These are phyloP conservation scores for Epichloe amarillans DNA, from an alignment of 2,329 filamentous ascomycete species.

Conservation along the genomic window DNA sequence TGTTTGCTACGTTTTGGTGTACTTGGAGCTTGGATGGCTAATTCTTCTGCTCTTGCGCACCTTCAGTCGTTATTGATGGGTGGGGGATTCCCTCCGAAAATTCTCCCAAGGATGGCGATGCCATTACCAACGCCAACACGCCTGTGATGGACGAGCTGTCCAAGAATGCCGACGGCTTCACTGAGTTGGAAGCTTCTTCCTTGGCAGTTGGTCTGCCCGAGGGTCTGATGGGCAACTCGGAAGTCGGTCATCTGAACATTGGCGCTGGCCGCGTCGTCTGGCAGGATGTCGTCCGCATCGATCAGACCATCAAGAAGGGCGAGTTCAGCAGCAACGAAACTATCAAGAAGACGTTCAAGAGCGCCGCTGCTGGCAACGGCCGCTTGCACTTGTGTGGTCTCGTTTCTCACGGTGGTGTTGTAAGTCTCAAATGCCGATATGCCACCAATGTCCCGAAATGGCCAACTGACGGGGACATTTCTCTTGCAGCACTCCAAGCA, in stretches of 20 bases:
- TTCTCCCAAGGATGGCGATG: slow-evolving; percentile 81
- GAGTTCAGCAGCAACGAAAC: slow-evolving; percentile 65
- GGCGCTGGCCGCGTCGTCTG: slow-evolving; percentile 94
- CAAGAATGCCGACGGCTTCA: slow-evolving; percentile 70
- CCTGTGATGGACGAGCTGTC: slow-evolving; percentile 91
- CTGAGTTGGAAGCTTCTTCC: slow-evolving; percentile 89
- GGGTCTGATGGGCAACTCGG: slow-evolving; percentile 96
- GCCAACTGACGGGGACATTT: not conserved
- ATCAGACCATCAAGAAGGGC: slow-evolving; percentile 77
- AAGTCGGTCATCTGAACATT: slow-evolving; percentile 98
- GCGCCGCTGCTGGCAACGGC: slow-evolving; percentile 77
- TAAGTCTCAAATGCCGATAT: slow-evolving; percentile 23
- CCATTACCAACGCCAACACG: slow-evolving; percentile 85
- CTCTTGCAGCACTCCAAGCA: slow-evolving; percentile 70
- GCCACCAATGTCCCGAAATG: not conserved
- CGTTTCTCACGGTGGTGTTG: slow-evolving; percentile 87
- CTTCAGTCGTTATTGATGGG: slow-evolving; percentile 90
- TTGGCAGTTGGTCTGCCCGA: slow-evolving; percentile 91
- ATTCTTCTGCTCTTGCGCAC: slow-evolving; percentile 37
- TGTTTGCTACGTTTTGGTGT: slow-evolving; percentile 38
- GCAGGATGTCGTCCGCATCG: slow-evolving; percentile 96
- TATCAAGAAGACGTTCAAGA: slow-evolving; percentile 62
- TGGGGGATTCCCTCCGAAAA: slow-evolving; percentile 80
- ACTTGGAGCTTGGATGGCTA: slow-evolving; percentile 46
- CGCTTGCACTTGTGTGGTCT: slow-evolving; percentile 85